Evolutionary conservation across 305 asterid genomes (phyloP).

Genomic region (Solanum hybrid): DNA sequence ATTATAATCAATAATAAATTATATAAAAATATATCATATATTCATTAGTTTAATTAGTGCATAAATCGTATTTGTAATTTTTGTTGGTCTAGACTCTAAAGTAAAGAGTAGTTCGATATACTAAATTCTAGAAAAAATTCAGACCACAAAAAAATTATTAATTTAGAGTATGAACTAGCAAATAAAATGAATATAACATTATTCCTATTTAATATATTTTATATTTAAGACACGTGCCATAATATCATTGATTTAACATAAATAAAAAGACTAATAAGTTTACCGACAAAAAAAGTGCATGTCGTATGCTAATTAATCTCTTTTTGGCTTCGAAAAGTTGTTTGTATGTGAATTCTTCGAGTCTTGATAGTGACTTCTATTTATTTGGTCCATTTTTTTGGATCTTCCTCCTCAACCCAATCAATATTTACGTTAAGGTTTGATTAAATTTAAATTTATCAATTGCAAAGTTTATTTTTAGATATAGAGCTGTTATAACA

Average conservation of each 20-base stretch:
- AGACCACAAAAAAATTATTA: background rate
- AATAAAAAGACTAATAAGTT: background rate
- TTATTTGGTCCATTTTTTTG: background rate
- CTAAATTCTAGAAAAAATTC: background rate
- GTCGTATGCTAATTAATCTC: background rate
- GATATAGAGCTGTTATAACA: rapidly evolving
- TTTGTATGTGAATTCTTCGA: background rate
- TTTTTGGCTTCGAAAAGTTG: background rate
- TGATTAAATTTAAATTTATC: background rate
- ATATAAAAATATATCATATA: background rate
- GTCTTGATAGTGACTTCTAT: background rate
- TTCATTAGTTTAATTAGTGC: background rate
- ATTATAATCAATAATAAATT: background rate
- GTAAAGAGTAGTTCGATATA: background rate
- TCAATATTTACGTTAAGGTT: background rate
- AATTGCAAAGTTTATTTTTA: background rate
- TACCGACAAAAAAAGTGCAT: background rate
- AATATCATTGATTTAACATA: background rate
- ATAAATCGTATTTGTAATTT: background rate
- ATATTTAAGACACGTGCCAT: background rate
- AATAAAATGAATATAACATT: background rate
- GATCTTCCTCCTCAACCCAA: background rate
- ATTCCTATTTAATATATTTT: background rate
- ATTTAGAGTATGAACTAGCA: too few species aligned
- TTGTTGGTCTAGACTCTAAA: background rate